Conservation (phyloP, 1,284 basidiomycete genomes). For the Microbotryum intermedium region DNA sequence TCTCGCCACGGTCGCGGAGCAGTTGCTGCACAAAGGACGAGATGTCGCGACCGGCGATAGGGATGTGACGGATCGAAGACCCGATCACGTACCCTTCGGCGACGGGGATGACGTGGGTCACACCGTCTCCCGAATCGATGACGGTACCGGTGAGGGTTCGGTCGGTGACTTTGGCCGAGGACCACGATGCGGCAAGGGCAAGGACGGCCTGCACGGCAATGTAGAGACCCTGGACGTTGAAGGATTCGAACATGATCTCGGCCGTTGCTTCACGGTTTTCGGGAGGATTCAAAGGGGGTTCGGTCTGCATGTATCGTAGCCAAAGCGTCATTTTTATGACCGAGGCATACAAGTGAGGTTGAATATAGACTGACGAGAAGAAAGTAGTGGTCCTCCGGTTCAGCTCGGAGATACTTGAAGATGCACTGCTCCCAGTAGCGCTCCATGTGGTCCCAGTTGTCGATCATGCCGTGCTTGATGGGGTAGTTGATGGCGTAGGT, state of each 20-base stretch:
- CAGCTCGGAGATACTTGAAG: conserved; percentile 98
- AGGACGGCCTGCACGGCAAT: conserved; percentile 98
- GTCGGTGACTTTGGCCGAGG: conserved; percentile 72
- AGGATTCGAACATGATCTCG: conserved; percentile 87
- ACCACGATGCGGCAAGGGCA: conserved; percentile 97
- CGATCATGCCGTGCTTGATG: conserved; percentile 95
- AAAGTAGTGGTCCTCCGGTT: conserved; percentile 99
- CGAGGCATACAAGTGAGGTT: neutral
- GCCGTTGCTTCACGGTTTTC: conserved; percentile 99
- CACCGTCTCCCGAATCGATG: conserved; percentile 97
- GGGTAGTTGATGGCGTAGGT: conserved; percentile 90
- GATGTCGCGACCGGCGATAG: conserved; percentile 96
- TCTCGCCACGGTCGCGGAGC: conserved; percentile 91
- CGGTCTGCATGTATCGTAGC: conserved; percentile 76
- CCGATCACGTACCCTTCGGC: conserved; percentile 98
- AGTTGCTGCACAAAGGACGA: conserved; percentile 95
- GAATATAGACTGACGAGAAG: conserved; percentile 78
- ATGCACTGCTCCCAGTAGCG: conserved; percentile 98
- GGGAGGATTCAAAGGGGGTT: conserved; percentile 94
- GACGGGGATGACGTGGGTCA: conserved; percentile 92
- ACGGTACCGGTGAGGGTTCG: conserved; percentile 64
- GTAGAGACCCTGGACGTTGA: conserved; percentile 59
- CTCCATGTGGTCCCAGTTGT: conserved; percentile 99
- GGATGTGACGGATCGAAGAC: conserved; percentile 97
- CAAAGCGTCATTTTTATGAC: neutral